Base-by-base conservation (phyloP, 2,329 filamentous ascomycete species). In the Aspergillus sp. region DNA sequence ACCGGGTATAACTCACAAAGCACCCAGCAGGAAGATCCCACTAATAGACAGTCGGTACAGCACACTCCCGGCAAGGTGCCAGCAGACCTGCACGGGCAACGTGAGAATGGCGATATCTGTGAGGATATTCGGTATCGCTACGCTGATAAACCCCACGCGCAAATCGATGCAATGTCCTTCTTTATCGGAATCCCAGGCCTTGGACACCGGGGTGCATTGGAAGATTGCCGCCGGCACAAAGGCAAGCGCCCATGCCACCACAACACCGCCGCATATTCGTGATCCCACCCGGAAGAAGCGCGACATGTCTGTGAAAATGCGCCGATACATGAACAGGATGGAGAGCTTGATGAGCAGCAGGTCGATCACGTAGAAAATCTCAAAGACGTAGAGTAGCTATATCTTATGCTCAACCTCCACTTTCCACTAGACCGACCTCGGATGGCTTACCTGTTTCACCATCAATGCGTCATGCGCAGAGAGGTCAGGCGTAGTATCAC, bases 121-220 rank as follows among this genome's bases (percentile, higher is more conserved):
- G 20, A 71, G 4, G 18, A 72, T 71, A 38, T 71, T 72, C 0
- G 69, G 68, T 18, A 72, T 61, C 26, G 68, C 65, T 17, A 62
- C 51, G 20, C 61, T 68, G 15, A 68, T 67, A 38, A 66, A 69
- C 36, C 66, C 70, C 15, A 47, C 56, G 39, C 53, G 61, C 1
- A 60, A 18, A 41, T 70, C 59, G 8, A 71, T 66, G 24, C 70
- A 72, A 4, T 59, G 58, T 20, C 68, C 68, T 12, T 60, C 55
- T 8, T 67, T 49, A 0, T 59, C 54, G 3, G 34, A 58, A 12
- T 68, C 56, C 69, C 69, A 72, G 50, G 66, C 64, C 30, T 60
- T 68, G 26, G 54, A 44, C 1, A 67, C 56, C 1, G 69, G 69
- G 1, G 66, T 65, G 24, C 69, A 72, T 7, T 63, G 48, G 11